Evolutionary conservation across 768 basidiomycete genomes (phyloP).

Genomic region (Collybia mongolica): DNA sequence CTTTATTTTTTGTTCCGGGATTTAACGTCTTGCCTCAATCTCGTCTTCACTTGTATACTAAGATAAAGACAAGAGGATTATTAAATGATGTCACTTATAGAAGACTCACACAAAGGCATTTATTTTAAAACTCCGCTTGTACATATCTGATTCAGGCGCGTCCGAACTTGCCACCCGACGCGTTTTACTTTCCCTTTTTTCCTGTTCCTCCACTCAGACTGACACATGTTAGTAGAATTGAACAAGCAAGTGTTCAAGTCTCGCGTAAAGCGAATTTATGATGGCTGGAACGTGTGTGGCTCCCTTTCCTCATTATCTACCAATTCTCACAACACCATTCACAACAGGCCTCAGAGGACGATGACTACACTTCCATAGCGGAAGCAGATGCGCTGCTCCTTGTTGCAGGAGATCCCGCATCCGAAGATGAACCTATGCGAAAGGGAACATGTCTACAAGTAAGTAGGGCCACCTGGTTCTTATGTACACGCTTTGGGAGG

Average conservation of each 20-base stretch:
- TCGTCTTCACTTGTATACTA: too few species aligned
- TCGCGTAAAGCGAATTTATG: constrained; percentile 58
- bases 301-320: constrained; percentile 8
- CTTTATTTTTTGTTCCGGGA: too few species aligned
- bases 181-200: constrained; percentile 16
- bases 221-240: constrained; percentile 66
- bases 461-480: constrained; percentile 17
- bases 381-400: constrained; percentile 71
- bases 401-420: constrained; percentile 72
- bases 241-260: constrained; percentile 59
- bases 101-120: constrained; percentile 22
- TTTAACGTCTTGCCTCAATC: too few species aligned
- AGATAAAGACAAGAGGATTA: too few species aligned
- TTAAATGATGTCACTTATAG: too few species aligned
- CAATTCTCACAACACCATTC: constrained; percentile 11
- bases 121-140: constrained; percentile 21
- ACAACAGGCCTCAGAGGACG: constrained; percentile 58
- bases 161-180: constrained; percentile 15
- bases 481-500: background rate
- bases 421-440: constrained; percentile 87
- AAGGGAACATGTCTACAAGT: constrained; percentile 94
- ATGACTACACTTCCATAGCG: constrained; percentile 69
- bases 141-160: constrained; percentile 20
- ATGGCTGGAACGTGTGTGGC: constrained; percentile 60
- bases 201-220: constrained; percentile 8